A percentile compares a stretch with the other conserved stretches of the same genome.
Evolutionary conservation across 2,329 filamentous ascomycete species (phyloP).

Genomic region (Colletotrichum gigasporum): DNA sequence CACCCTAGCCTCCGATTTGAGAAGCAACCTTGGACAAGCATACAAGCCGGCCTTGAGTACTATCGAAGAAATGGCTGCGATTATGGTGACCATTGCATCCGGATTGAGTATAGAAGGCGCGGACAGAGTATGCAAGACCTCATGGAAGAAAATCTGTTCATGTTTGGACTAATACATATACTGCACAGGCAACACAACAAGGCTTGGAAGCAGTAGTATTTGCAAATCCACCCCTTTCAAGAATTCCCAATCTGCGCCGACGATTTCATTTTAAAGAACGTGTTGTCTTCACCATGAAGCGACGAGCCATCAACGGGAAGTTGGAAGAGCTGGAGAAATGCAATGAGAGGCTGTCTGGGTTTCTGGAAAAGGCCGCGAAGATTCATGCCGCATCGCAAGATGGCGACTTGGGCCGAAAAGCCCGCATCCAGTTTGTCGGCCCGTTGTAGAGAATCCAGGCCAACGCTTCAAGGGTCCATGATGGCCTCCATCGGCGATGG

Average conservation of each 20-base stretch:
- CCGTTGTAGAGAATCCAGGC: background rate
- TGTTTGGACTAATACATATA: too few relatives aligned
- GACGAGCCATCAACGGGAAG: background rate
- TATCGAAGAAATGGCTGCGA: background rate
- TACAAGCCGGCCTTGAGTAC: background rate
- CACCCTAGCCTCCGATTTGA: background rate
- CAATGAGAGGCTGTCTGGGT: background rate
- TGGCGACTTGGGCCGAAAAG: background rate
- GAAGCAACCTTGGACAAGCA: background rate
- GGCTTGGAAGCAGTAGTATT: background rate
- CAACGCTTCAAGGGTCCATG: background rate
- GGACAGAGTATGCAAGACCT: background rate
- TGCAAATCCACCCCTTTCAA: background rate
- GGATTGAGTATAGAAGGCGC: background rate
- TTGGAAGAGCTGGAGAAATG: background rate
- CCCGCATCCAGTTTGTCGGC: background rate
- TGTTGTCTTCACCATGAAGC: slow-evolving; percentile 5
- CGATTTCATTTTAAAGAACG: background rate
- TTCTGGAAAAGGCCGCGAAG: background rate
- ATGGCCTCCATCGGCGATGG: background rate
- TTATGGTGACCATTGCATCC: background rate
- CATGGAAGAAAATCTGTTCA: too few relatives aligned
- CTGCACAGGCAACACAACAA: background rate
- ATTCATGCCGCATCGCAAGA: background rate
- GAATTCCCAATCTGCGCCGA: background rate